A percentile compares a stretch with the other conserved stretches of the same genome.
Evolutionary conservation across 1,284 basidiomycete genomes (phyloP).

Genomic region (Phellinidium pouzarii): DNA sequence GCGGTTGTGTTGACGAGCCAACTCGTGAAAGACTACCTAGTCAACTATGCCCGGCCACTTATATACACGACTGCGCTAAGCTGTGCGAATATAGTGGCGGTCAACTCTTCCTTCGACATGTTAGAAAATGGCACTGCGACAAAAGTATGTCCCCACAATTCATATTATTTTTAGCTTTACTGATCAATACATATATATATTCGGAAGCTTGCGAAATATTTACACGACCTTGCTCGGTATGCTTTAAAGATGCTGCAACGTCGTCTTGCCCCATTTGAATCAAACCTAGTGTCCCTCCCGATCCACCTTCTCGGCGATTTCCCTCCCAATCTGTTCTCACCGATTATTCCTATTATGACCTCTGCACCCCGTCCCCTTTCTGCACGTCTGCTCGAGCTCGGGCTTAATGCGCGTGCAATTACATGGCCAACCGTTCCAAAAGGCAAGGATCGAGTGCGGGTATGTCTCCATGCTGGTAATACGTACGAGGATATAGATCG

Average conservation of each 20-base stretch:
- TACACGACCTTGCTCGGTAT: constrained; percentile 35
- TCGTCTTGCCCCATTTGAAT: constrained; percentile 33
- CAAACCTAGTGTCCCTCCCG: too few relatives aligned
- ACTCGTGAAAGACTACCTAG: constrained; percentile 73
- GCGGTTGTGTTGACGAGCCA: constrained; percentile 75
- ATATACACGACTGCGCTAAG: constrained; percentile 86
- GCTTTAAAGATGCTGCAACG: constrained; percentile 32
- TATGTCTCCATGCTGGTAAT: constrained; percentile 79
- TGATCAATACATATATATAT: constrained; percentile 15
- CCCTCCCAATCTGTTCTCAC: constrained; percentile 27
- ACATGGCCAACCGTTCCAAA: constrained; percentile 81
- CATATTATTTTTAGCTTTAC: constrained; percentile 21
- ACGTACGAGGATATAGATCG: constrained; percentile 54
- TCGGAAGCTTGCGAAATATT: constrained; percentile 35
- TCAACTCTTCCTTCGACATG: constrained; percentile 74
- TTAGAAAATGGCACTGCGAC: constrained; percentile 64
- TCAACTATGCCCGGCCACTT: constrained; percentile 90
- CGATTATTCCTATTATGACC: constrained; percentile 85
- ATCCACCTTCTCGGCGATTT: constrained; percentile 27
- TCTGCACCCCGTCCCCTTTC: constrained; percentile 67
- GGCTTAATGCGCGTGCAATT: constrained; percentile 73
- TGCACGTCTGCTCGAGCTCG: constrained; percentile 49
- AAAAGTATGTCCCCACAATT: constrained; percentile 32
- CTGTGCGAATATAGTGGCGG: constrained; percentile 67
- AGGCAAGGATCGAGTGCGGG: constrained; percentile 74